Conservation (phyloP, 495 filamentous ascomycete species). For the Daldinia caldariorum region DNA sequence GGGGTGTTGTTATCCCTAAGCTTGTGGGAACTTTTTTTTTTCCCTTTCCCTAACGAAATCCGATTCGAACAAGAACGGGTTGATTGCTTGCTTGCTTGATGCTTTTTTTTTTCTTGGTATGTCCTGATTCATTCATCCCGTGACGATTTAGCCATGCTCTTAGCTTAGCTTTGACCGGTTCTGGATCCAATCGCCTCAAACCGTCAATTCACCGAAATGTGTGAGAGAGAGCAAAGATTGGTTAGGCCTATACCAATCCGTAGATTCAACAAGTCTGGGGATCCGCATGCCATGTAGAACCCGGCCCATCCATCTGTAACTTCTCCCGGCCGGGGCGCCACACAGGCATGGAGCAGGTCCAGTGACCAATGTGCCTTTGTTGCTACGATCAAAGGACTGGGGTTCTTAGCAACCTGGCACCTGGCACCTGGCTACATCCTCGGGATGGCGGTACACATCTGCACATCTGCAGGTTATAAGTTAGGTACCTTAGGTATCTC, state of each 20-base stretch:
- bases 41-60: background rate
- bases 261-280: constrained; percentile 22
- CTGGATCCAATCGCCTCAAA: constrained; percentile 26
- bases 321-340: constrained; percentile 18
- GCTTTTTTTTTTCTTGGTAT: constrained; percentile 16
- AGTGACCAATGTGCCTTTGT: constrained; percentile 43
- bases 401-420: background rate
- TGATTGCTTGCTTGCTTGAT: constrained; percentile 10
- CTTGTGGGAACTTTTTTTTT: too few species aligned
- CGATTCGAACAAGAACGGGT: constrained; percentile 24
- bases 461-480: too few species aligned
- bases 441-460: background rate
- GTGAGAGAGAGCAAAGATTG: constrained; percentile 18
- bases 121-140: constrained; percentile 37
- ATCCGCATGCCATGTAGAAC: constrained; percentile 27
- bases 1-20: constrained; percentile 11
- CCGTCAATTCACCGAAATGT: constrained; percentile 25
- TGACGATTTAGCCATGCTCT: constrained; percentile 22
- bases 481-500: too few species aligned
- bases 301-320: constrained; percentile 4
- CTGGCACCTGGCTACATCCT: constrained; percentile 2
- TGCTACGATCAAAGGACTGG: constrained; percentile 35
- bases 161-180: background rate
- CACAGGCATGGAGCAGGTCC: constrained; percentile 28
- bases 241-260: constrained; percentile 25